Evolutionary conservation across 208 protist genomes (phyloP).

Genomic region (Trypanosoma platydactyli): DNA sequence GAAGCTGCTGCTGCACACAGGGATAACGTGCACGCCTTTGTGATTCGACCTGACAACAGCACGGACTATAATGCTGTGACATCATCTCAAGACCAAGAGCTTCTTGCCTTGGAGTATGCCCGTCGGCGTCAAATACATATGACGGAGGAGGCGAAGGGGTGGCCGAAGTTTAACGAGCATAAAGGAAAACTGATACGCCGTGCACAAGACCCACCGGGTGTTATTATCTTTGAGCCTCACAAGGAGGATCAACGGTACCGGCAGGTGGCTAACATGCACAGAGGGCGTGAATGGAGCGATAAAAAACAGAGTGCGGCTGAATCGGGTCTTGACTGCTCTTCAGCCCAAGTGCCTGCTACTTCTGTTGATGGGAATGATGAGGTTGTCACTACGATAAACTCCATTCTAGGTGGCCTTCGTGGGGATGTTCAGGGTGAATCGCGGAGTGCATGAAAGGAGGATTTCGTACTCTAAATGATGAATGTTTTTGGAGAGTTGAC

Average conservation of each 20-base stretch:
- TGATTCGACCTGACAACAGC: conserved; percentile 23
- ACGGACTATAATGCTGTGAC: conserved; percentile 18
- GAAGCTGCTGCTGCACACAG: conserved; percentile 20
- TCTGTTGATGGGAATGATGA: not conserved
- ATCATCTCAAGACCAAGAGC: conserved; percentile 26
- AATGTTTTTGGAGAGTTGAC: too few species aligned
- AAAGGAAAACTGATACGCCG: conserved; percentile 63
- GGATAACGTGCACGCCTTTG: not conserved
- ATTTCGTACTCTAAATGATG: too few species aligned
- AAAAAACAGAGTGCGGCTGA: not conserved
- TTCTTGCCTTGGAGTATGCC: conserved; percentile 62
- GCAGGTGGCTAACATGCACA: conserved; percentile 48
- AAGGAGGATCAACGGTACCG: conserved; percentile 39
- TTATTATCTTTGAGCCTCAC: conserved; percentile 72
- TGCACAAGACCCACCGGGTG: conserved; percentile 58
- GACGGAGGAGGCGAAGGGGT: conserved; percentile 54
- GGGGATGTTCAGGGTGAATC: too few species aligned
- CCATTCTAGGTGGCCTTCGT: not conserved
- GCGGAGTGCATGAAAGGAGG: too few species aligned
- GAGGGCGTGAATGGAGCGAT: conserved; percentile 24
- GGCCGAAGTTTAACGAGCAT: conserved; percentile 57
- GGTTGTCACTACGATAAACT: not conserved
- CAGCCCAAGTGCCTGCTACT: not conserved
- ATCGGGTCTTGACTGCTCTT: not conserved
- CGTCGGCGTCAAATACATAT: conserved; percentile 58